These are phyloP conservation scores for Saccharomyces hybrid DNA, from an alignment of 1,139 yeast species.

Conservation along the genomic window DNA sequence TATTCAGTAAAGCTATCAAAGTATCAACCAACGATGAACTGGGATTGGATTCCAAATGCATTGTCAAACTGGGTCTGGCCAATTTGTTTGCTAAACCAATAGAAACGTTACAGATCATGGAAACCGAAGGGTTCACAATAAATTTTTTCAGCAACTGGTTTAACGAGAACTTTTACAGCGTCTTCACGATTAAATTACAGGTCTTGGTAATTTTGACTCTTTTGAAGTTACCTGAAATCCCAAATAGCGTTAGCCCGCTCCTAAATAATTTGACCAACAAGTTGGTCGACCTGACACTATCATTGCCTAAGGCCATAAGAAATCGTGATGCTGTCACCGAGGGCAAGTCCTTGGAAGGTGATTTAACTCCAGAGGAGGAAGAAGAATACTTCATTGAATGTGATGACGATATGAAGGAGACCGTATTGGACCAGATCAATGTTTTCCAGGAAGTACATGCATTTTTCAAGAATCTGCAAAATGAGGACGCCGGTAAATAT, in stretches of 20 bases:
- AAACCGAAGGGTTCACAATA: constrained; percentile 40
- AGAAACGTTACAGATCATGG: constrained; percentile 47
- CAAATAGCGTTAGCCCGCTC: constrained; percentile 28
- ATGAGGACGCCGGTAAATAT: constrained; percentile 31
- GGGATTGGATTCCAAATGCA: constrained; percentile 30
- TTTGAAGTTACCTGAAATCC: constrained; percentile 35
- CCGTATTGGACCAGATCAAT: constrained; percentile 68
- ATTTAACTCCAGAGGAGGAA: constrained; percentile 34
- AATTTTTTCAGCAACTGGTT: constrained; percentile 62
- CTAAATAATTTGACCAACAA: constrained; percentile 36
- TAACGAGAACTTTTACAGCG: constrained; percentile 51
- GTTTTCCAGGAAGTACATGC: constrained; percentile 43
- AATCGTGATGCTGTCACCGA: constrained; percentile 51
- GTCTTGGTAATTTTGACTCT: constrained; percentile 54
- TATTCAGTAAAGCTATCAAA: constrained; percentile 26
- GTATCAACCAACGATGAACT: constrained; percentile 26
- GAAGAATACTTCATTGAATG: constrained; percentile 42
- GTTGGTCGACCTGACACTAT: constrained; percentile 43
- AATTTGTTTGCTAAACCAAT: constrained; percentile 58
- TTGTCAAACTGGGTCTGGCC: constrained; percentile 56
- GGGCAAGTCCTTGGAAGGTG: constrained; percentile 31
- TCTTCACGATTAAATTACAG: constrained; percentile 70
- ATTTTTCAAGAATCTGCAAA: constrained; percentile 22
- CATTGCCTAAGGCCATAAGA: constrained; percentile 63
- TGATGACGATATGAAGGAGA: constrained; percentile 57